Evolutionary conservation across 495 filamentous ascomycete genomes (phyloP), one percentile per base, ranked within the genome.

Genomic region (Hypoxylon lienhwacheense): DNA sequence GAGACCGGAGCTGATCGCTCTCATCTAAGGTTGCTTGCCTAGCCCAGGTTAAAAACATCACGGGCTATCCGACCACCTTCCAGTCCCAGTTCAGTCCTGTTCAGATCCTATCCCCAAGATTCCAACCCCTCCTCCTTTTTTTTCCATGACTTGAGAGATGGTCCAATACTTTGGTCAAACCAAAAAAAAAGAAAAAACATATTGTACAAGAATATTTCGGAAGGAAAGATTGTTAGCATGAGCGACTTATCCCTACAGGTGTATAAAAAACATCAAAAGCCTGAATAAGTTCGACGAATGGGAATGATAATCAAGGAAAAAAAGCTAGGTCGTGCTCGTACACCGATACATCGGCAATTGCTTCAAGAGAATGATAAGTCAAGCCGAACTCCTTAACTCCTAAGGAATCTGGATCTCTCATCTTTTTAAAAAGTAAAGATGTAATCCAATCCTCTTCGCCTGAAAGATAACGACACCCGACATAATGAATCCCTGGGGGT

Each of bases 171-270:
- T 26, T 19, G 26, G 28, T 14, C 34, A 35, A 31, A 44, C 45
- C 40, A n/a, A n/a, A n/a, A n/a, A n/a, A n/a, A n/a, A n/a, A n/a
- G n/a, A n/a, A n/a, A n/a, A n/a, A n/a, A n/a, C n/a, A n/a, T 53
- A 54, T 50, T 64, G 52, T 68, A 66, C 57, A 59, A 53, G 53
- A 41, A 54, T 28, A 44, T 40, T 24, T 41, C 60, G 33, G 35
- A 48, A 32, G 22, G 26, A 47, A 59, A 19, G 35, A 32, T 22
- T 44, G 52, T 39, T 44, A 53, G 32, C 2, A 53, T 17, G 12
- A 40, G 32, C 26, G 21, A 34, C 46, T 46, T 20, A 15, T 45
- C 33, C 28, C 42, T 19, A 33, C 48, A 48, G 42, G 10, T 20
- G 45, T 25, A 60, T 35, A 47, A 59, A 60, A 56, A 47, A 20